Percentiles rank a stretch among this genome's conserved stretches.
phyloP scores from a whole-genome alignment of 352 stramenopile species.

The Plasmopara viticola region DNA sequence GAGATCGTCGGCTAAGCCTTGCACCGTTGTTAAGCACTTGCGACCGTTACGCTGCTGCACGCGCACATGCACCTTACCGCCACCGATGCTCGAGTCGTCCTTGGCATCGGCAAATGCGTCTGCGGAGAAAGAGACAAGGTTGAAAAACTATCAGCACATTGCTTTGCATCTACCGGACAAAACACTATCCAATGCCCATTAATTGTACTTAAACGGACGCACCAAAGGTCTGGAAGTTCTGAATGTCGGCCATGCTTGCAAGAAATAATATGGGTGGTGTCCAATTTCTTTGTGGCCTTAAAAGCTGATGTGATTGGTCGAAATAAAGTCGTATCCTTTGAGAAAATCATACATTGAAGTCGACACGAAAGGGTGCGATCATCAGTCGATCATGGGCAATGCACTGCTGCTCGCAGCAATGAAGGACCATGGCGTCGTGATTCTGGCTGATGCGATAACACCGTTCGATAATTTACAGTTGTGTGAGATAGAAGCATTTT shows the following conservation, averaged over 20 bases:
- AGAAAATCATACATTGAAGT: conserved; percentile 5
- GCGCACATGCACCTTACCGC: conserved; percentile 95
- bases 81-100: conserved; percentile 79
- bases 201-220: conserved; percentile 18
- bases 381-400: conserved; percentile 44
- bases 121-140: conserved; percentile 19
- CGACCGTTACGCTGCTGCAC: conserved; percentile 99
- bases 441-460: conserved; percentile 48
- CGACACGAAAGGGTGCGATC: conserved; percentile 26
- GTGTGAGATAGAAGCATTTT: conserved; percentile 70
- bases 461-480: conserved; percentile 73
- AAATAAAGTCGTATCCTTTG: conserved; percentile 7
- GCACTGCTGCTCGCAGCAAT: conserved; percentile 43
- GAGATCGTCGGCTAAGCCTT: conserved; percentile 96
- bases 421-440: conserved; percentile 35
- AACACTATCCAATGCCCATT: neutral
- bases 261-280: conserved; percentile 29
- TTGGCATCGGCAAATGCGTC: conserved; percentile 86
- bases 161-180: neutral
- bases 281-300: conserved; percentile 9
- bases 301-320: conserved; percentile 14
- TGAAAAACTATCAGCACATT: conserved; percentile 6
- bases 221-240: conserved; percentile 88
- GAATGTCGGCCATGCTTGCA: conserved; percentile 69
- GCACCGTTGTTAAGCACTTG: conserved; percentile 99